Percentiles rank a stretch among this genome's conserved stretches.
Conservation (phyloP, 305 asterid genomes). For the Fraxinus baroniana region DNA sequence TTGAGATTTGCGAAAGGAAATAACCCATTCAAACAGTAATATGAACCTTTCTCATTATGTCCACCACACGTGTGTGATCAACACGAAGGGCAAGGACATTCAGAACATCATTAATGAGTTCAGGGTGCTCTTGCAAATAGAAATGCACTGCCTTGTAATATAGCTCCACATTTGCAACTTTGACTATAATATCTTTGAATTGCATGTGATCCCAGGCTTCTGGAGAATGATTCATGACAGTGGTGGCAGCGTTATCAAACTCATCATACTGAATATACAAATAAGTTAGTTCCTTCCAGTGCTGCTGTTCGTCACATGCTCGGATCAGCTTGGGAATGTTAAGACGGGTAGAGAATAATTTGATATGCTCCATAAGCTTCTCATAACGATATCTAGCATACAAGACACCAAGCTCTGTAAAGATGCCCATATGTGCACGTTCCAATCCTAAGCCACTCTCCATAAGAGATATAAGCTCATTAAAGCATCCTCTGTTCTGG, state of each 20-base stretch:
- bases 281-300: constrained; percentile 95
- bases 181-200: constrained; percentile 88
- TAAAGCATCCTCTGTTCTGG: constrained; percentile 97
- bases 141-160: constrained; percentile 99
- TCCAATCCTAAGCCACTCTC: constrained; percentile 99
- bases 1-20: background rate
- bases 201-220: constrained; percentile 99
- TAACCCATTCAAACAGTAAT: constrained; percentile 17
- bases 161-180: constrained; percentile 98
- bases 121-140: constrained; percentile 98
- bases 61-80: constrained; percentile 98
- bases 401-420: constrained; percentile 95
- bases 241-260: constrained; percentile 99
- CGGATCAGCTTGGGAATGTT: constrained; percentile 97
- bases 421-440: constrained; percentile 99
- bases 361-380: constrained; percentile 99
- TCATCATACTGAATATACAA: constrained; percentile 93
- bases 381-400: constrained; percentile 98
- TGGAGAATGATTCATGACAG: constrained; percentile 99
- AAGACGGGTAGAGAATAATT: constrained; percentile 90
- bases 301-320: constrained; percentile 99
- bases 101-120: constrained; percentile 88
- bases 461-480: constrained; percentile 96
- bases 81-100: constrained; percentile 97
- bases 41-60: constrained; percentile 92